Percentiles rank a stretch among this genome's conserved stretches.
phyloP scores from a whole-genome alignment of 306 rosid species.

The Mimosa pudica region DNA sequence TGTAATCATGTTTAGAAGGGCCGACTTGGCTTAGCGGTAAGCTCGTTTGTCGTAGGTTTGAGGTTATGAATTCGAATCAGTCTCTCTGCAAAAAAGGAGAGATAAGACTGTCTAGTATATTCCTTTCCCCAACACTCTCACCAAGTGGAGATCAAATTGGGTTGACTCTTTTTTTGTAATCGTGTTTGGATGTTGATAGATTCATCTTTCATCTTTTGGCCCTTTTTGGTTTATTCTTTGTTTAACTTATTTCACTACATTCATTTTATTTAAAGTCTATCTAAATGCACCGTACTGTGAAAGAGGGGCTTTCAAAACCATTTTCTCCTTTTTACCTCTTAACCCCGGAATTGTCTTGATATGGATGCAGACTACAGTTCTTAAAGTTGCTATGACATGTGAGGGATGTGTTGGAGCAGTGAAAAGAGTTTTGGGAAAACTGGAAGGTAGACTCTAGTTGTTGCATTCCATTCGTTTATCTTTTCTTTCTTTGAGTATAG shows the following conservation, averaged over 20 bases:
- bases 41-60: too few species aligned
- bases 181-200: not conserved
- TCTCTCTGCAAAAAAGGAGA: too few species aligned
- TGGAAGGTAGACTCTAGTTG: constrained; percentile 64
- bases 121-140: too few species aligned
- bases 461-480: not conserved
- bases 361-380: constrained; percentile 74
- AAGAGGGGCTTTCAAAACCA: not conserved
- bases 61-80: too few species aligned
- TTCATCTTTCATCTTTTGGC: not conserved
- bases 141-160: too few species aligned
- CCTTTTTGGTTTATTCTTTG: not conserved
- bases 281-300: not conserved
- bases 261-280: not conserved
- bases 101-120: too few species aligned
- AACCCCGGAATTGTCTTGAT: not conserved
- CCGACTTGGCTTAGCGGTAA: too few species aligned
- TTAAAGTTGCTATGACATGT: constrained; percentile 95
- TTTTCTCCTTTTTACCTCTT: not conserved
- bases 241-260: not conserved
- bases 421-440: constrained; percentile 82
- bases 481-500: not conserved
- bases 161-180: too few species aligned
- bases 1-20: not conserved
- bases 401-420: constrained; percentile 93